A percentile compares a stretch with the other conserved stretches of the same genome.
Conservation (phyloP, 345 rosid genomes). For the Syzygium grande region DNA sequence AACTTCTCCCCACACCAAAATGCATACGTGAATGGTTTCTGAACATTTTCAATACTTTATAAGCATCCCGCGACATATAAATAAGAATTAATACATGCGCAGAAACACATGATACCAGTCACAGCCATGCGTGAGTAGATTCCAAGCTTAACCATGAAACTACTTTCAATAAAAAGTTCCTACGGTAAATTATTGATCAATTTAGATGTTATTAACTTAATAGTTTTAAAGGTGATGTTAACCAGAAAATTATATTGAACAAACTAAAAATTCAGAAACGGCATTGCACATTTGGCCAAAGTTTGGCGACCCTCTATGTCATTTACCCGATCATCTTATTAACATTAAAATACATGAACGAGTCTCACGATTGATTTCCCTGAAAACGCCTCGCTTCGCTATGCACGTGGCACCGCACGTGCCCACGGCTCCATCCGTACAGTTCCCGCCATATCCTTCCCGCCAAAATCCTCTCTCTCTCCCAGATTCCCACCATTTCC, state of each 20-base stretch:
- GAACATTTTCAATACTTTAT: not conserved
- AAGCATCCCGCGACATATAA: not conserved
- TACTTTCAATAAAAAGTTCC: not conserved
- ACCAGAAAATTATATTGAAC: not conserved
- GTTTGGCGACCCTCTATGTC: too few relatives aligned
- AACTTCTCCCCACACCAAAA: not conserved
- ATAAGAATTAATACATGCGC: not conserved
- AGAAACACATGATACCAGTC: not conserved
- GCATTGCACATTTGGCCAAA: too few relatives aligned
- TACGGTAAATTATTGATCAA: not conserved
- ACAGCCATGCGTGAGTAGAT: not conserved
- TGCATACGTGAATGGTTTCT: not conserved
- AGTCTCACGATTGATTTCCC: too few relatives aligned
- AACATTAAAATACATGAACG: too few relatives aligned
- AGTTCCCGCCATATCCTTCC: constrained; percentile 20
- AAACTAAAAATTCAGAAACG: too few relatives aligned
- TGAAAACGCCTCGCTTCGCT: not conserved
- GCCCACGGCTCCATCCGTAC: not conserved
- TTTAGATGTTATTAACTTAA: accelerated
- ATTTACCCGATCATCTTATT: too few relatives aligned
- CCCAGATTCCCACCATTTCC: not conserved
- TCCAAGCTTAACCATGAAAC: not conserved
- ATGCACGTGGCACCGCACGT: not conserved
- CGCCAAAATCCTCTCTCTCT: constrained; percentile 7
- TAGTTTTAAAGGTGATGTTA: not conserved